Conservation (phyloP, 2,329 filamentous ascomycete genomes). For the Beauveria rudraprayagi region DNA sequence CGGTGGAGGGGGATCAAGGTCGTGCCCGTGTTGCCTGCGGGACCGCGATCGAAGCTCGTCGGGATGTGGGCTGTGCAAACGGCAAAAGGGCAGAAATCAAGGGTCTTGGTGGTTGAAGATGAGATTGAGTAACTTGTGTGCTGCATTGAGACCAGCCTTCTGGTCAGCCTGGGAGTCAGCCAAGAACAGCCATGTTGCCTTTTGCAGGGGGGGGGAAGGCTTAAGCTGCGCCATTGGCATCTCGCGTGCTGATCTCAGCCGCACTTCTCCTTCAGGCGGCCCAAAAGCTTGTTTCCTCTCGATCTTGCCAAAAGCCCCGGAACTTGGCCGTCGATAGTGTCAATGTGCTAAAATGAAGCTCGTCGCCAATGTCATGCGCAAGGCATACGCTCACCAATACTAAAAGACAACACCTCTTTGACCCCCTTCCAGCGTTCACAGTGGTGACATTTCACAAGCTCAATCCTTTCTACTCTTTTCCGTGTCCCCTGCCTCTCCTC, state of each 20-base stretch:
- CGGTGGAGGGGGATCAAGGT: not conserved
- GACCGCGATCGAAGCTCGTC: not conserved
- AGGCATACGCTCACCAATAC: not conserved
- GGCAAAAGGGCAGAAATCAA: too few species aligned
- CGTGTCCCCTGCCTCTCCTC: not conserved
- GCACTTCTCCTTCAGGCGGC: not conserved
- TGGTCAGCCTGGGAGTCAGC: slow-evolving; percentile 4
- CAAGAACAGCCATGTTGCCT: not conserved
- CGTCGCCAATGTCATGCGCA: not conserved
- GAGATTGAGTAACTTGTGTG: too few species aligned
- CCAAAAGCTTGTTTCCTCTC: not conserved
- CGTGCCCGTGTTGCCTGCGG: too few species aligned
- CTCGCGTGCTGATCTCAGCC: not conserved
- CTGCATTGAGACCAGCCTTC: not conserved
- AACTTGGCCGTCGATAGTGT: not conserved
- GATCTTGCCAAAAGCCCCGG: not conserved
- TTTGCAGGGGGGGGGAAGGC: not conserved
- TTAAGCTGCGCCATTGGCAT: slow-evolving; percentile 1
- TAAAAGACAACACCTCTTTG: too few species aligned
- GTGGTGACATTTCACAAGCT: too few species aligned
- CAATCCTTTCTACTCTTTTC: too few species aligned
- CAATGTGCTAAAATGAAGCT: not conserved
- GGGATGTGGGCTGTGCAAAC: not conserved
- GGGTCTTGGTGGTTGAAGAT: too few species aligned
- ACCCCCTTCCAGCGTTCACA: too few species aligned